These are phyloP conservation scores for Cladosporium sp. DNA, from an alignment of 2,329 filamentous ascomycete genomes.

Conservation along the genomic window DNA sequence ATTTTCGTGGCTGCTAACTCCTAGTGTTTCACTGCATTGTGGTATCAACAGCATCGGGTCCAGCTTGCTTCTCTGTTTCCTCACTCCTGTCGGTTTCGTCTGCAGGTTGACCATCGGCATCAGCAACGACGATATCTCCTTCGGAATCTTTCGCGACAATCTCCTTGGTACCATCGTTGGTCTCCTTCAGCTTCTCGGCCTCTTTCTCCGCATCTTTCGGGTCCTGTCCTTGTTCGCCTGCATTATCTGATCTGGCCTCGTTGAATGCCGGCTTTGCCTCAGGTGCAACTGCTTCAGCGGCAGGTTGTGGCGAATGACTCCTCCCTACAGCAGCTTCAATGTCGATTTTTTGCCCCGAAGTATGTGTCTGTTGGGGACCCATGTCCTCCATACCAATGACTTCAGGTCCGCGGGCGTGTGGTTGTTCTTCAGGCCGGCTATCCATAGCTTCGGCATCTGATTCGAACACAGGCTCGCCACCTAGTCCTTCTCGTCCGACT, in stretches of 20 bases:
- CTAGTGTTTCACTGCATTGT: not conserved
- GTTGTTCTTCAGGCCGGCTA: conserved; percentile 52
- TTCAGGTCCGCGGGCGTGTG: conserved; percentile 79
- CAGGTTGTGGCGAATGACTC: conserved; percentile 24
- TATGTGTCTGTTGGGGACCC: conserved; percentile 61
- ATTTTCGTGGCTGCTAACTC: not conserved
- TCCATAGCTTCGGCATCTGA: conserved; percentile 31
- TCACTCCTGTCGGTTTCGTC: not conserved
- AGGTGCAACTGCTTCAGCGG: not conserved
- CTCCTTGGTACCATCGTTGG: not conserved
- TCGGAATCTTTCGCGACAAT: conserved; percentile 22
- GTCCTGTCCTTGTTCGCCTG: conserved; percentile 18
- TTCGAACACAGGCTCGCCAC: conserved; percentile 20
- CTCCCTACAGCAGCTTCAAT: conserved; percentile 40
- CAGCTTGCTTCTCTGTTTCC: not conserved
- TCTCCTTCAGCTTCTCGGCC: conserved; percentile 11
- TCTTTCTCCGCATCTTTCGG: conserved; percentile 19
- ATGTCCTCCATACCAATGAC: conserved; percentile 83
- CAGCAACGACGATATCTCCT: conserved; percentile 28
- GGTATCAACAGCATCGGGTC: conserved; percentile 8
- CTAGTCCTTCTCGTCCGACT: conserved; percentile 22
- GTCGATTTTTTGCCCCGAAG: conserved; percentile 28
- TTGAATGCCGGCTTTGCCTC: conserved; percentile 15
- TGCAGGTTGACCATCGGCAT: conserved; percentile 11
- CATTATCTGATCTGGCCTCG: conserved; percentile 16